Evolutionary conservation across 2,329 filamentous ascomycete genomes (phyloP), one percentile per base, ranked within the genome.

Genomic region (Beauveria asiatica): DNA sequence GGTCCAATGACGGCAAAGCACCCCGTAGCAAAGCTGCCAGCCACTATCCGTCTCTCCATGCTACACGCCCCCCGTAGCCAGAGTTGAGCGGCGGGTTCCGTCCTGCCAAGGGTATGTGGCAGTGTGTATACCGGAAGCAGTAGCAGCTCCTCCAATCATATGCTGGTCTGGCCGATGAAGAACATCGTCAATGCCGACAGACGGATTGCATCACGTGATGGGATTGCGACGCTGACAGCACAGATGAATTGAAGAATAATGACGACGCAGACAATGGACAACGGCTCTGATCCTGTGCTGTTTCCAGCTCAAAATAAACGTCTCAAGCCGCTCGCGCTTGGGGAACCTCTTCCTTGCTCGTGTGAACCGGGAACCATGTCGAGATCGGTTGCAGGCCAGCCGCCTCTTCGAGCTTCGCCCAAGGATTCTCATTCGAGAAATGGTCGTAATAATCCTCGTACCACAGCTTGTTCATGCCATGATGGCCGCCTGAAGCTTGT

Each of bases 401-500:
- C 7, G 70, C 65, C 65, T 74, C 73, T 70, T 87, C 84, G 21
- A 87, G 71, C 9, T 68, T 70, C 55, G 78, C 81, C 89, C 89
- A 92, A 0, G 89, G 89, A 69, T 92, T 90, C 69, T 86, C 79
- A 65, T 90, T 83, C 63, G 86, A 89, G 61, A 78, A 80, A 0
- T 83, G 81, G 61, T 89, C 82, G 70, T 90, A 92, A 70, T 89
- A 90, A 41, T 79, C 84, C 44, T 80, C 74, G 71, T 86, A 89
- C 76, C 87, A 89, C 1, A 72, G 73, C 61, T 75, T 63, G 9
- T 51, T 63, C 4, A 57, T 62, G 10, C 44, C 62, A 25, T 63
- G 56, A 21, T 54, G 51, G 6, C 23, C 41, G 11, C 61, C 60
- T 23, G 62, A 55, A 41, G 56, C 48, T 30, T 61, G 59, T 56